These are phyloP conservation scores for Globisporangium mamillatum DNA, from an alignment of 352 stramenopile species.

Conservation along the genomic window DNA sequence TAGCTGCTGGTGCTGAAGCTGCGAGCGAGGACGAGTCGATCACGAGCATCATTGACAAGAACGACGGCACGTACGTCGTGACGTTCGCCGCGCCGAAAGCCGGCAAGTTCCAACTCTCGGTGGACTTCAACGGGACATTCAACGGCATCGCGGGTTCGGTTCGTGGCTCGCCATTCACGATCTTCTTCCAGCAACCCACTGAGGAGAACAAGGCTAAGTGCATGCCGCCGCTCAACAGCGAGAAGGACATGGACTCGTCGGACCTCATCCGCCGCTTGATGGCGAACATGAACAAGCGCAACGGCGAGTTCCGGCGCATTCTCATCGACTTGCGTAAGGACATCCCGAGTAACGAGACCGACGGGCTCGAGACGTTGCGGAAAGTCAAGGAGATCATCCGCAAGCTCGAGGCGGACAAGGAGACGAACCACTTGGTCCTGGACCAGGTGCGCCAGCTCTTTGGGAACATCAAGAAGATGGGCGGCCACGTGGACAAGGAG, in stretches of 20 bases:
- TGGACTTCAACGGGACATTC: constrained; percentile 94
- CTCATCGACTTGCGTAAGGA: constrained; percentile 82
- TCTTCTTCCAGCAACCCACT: constrained; percentile 40
- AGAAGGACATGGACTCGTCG: constrained; percentile 75
- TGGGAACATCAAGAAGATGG: constrained; percentile 74
- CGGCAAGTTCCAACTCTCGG: constrained; percentile 85
- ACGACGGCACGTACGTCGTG: constrained; percentile 94
- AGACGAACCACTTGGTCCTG: constrained; percentile 63
- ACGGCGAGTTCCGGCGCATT: constrained; percentile 76
- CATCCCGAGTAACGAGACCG: constrained; percentile 72
- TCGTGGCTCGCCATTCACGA: constrained; percentile 90
- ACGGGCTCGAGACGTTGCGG: constrained; percentile 74
- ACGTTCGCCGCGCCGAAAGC: constrained; percentile 78
- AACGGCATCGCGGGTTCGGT: constrained; percentile 90
- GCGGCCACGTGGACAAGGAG: constrained; percentile 82
- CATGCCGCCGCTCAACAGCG: constrained; percentile 55
- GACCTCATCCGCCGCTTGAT: constrained; percentile 74
- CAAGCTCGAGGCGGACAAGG: constrained; percentile 71
- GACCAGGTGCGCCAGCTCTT: constrained; percentile 82
- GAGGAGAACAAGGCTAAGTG: constrained; percentile 79
- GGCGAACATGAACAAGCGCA: constrained; percentile 82
- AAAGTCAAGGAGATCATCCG: constrained; percentile 85
- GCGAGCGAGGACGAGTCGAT: constrained; percentile 30
- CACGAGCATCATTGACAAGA: constrained; percentile 77
- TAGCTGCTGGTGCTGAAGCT: background rate